Base-by-base conservation (phyloP, 305 asterid genomes). In the Solanum aculeatissimum region DNA sequence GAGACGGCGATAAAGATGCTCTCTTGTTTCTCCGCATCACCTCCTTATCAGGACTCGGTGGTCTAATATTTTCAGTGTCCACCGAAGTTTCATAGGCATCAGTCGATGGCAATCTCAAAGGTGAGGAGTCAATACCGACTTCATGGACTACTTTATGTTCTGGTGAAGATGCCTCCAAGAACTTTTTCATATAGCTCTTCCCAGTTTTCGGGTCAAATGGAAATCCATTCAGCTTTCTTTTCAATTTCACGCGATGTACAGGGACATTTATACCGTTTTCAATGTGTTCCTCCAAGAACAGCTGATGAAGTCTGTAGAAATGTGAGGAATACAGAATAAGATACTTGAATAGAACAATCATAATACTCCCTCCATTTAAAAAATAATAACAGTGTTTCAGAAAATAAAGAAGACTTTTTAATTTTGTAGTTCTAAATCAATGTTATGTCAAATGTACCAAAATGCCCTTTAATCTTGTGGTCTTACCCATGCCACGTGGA, bases 161-260 rank as follows among this genome's bases (percentile, higher is more conserved):
- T 74, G 97, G 96, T 19, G 96, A 91, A 87, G 97, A 88, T 87
- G 89, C 82, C 80, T 81, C 87, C 78, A 93, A 87, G 75, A 97
- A 85, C 85, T 91, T 94, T 80, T 93, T 94, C 98, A 97, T 97
- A 93, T 95, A 97, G 92, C 98, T 92, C 89, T 89, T 89, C 71
- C 95, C 98, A 87, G 93, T 58, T 93, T 90, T 93, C 15, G 86
- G 85, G 90, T 91, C 89, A 83, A 97, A 94, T 55, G 98, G 98
- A 88, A 95, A 95, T 78, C 97, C 98, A 88, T 91, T 95, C 88
- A 94, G 91, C 90, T 92, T 93, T 92, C 95, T 94, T 89, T 92
- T 97, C 84, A 97, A 87, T 88, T 90, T 95, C 66, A 87, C 93
- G 68, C 91, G 93, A 45, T 83, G 85, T 82, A 92, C 88, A 87